Percentiles rank a stretch among this genome's conserved stretches.
Evolutionary conservation across 768 basidiomycete genomes (phyloP).

Genomic region (Trametes villosa): DNA sequence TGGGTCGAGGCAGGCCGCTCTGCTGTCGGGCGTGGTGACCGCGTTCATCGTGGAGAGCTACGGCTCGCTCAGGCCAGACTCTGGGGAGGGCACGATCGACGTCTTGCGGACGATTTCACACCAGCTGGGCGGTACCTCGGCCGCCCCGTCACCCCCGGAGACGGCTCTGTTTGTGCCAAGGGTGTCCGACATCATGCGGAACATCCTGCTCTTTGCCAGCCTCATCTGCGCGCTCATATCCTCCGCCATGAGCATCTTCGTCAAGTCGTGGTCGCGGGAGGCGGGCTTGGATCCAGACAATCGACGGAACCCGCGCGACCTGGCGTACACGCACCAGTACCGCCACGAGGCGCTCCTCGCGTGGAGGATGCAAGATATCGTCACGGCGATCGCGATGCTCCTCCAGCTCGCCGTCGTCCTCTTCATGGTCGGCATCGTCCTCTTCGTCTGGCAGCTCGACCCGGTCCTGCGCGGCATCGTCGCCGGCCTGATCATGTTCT

Average conservation of each 20-base stretch:
- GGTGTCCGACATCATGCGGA: not conserved
- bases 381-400: constrained; percentile 22
- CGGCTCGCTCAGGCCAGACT: not conserved
- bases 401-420: constrained; percentile 34
- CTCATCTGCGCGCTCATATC: not conserved
- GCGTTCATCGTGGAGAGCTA: not conserved
- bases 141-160: not conserved
- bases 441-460: constrained; percentile 28
- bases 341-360: too few species aligned
- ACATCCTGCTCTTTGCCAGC: not conserved
- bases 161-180: not conserved
- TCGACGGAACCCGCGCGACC: too few species aligned
- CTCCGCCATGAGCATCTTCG: not conserved
- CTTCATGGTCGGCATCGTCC: constrained; percentile 25
- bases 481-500: constrained; percentile 32
- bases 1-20: too few species aligned
- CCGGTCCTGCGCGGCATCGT: constrained; percentile 36
- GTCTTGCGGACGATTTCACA: not conserved
- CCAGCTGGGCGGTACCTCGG: not conserved
- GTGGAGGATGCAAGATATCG: too few species aligned
- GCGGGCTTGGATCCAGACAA: too few species aligned
- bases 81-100: not conserved
- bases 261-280: not conserved
- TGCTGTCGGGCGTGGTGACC: too few species aligned
- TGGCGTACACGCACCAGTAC: too few species aligned